Evolutionary conservation across 129 eudicot species (phyloP).

Genomic region (Lactuca saligna): DNA sequence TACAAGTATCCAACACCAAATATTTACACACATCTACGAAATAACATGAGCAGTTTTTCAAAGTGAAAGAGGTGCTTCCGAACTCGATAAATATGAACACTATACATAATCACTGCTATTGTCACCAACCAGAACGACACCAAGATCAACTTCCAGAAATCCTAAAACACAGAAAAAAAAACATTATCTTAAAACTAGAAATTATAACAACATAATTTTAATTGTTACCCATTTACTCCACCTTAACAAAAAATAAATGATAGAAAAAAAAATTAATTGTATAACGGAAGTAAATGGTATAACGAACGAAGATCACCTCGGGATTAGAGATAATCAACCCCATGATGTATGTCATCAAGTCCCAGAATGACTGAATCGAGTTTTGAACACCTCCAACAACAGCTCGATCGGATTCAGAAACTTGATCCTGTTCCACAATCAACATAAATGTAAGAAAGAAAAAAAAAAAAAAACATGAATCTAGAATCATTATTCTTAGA

Average conservation of each 20-base stretch:
- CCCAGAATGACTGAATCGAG: conserved; percentile 80
- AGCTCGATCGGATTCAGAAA: conserved; percentile 70
- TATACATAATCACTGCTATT: conserved; percentile 62
- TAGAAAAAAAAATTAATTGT: too few species aligned
- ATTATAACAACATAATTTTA: neutral
- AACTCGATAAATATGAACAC: conserved; percentile 60
- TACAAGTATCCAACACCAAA: neutral
- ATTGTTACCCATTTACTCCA: too few species aligned
- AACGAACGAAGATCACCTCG: conserved; percentile 41
- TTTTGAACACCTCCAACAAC: conserved; percentile 95
- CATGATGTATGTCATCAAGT: conserved; percentile 84
- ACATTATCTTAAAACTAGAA: neutral
- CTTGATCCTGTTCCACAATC: conserved; percentile 60
- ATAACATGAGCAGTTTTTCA: conserved; percentile 45
- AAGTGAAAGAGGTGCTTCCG: conserved; percentile 75
- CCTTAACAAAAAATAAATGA: too few species aligned
- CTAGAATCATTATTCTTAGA: neutral
- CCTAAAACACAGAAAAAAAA: conserved; percentile 40
- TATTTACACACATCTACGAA: conserved; percentile 13
- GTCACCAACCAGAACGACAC: conserved; percentile 66
- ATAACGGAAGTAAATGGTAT: neutral
- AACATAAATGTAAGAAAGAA: neutral
- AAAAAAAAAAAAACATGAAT: conserved; percentile 3
- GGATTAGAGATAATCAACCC: conserved; percentile 87
- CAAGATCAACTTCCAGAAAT: conserved; percentile 73